These are phyloP conservation scores for Scheffersomyces lignosus DNA, from an alignment of 805 yeast genomes.

Conservation along the genomic window DNA sequence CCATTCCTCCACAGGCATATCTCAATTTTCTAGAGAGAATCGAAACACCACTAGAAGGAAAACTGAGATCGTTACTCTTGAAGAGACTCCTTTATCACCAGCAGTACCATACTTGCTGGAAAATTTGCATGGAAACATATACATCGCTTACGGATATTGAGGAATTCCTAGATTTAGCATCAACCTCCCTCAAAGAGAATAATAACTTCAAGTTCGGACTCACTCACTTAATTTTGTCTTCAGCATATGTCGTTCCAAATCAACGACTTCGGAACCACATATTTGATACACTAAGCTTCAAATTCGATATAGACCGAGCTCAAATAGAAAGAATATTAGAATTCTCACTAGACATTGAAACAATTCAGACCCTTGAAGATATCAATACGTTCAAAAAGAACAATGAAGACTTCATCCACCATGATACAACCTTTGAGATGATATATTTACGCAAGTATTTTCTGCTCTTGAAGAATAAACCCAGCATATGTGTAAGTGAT, in stretches of 20 bases:
- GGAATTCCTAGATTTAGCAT: slow-evolving; percentile 31
- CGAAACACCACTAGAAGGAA: slow-evolving; percentile 18
- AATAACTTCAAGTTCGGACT: slow-evolving; percentile 25
- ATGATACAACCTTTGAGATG: neutral
- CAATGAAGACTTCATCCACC: neutral
- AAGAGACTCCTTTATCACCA: slow-evolving; percentile 31
- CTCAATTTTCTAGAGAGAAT: slow-evolving; percentile 15
- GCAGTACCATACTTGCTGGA: slow-evolving; percentile 32
- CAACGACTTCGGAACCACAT: slow-evolving; percentile 11
- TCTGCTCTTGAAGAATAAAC: neutral
- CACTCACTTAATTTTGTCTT: slow-evolving; percentile 23
- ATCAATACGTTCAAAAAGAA: neutral
- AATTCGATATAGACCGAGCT: slow-evolving; percentile 5
- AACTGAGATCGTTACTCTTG: slow-evolving; percentile 21
- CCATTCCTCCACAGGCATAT: slow-evolving; percentile 30
- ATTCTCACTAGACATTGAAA: slow-evolving; percentile 4
- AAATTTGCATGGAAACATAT: slow-evolving; percentile 21
- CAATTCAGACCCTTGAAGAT: slow-evolving; percentile 4
- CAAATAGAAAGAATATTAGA: slow-evolving; percentile 5
- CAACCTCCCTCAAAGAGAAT: slow-evolving; percentile 14
- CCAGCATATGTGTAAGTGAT: neutral
- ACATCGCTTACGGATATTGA: slow-evolving; percentile 37
- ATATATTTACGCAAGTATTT: neutral
- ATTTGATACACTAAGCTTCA: slow-evolving; percentile 11
- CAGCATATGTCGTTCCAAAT: slow-evolving; percentile 9